Conservation (phyloP, 495 filamentous ascomycete species). For the Mycothermus thermophilus region DNA sequence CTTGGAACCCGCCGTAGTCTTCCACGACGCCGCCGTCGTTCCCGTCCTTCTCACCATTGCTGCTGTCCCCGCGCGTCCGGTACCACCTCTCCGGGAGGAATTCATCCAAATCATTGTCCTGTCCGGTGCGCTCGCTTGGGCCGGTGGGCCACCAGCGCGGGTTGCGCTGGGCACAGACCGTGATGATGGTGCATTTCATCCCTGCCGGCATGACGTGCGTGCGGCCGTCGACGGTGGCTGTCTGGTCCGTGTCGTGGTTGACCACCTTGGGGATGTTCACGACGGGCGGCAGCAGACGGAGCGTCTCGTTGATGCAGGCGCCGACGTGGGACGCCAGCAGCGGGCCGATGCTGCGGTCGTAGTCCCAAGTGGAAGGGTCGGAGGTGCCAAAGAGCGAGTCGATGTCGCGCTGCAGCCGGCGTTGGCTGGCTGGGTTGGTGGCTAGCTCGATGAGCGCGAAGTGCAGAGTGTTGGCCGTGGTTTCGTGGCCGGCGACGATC, state of each 20-base stretch:
- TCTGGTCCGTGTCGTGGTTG: conserved; percentile 30
- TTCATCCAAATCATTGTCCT: conserved; percentile 30
- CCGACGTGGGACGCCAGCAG: conserved; percentile 48
- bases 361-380: conserved; percentile 44
- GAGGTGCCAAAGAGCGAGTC: conserved; percentile 39
- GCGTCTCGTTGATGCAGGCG: conserved; percentile 54
- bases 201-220: conserved; percentile 36
- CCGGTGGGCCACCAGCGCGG: conserved; percentile 49
- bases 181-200: conserved; percentile 31
- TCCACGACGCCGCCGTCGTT: conserved; percentile 28
- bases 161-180: conserved; percentile 41
- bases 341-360: conserved; percentile 41
- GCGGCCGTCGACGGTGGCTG: conserved; percentile 36
- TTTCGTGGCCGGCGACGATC: conserved; percentile 60
- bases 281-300: conserved; percentile 50
- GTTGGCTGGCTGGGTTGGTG: conserved; percentile 41
- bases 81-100: conserved; percentile 36
- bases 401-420: conserved; percentile 46
- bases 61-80: conserved; percentile 10
- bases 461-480: conserved; percentile 52
- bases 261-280: conserved; percentile 48
- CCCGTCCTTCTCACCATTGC: background rate
- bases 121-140: conserved; percentile 22
- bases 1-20: conserved; percentile 42
- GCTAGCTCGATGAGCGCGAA: conserved; percentile 49